phyloP scores from a whole-genome alignment of 768 basidiomycete species.

The Saitozyma podzolica region DNA sequence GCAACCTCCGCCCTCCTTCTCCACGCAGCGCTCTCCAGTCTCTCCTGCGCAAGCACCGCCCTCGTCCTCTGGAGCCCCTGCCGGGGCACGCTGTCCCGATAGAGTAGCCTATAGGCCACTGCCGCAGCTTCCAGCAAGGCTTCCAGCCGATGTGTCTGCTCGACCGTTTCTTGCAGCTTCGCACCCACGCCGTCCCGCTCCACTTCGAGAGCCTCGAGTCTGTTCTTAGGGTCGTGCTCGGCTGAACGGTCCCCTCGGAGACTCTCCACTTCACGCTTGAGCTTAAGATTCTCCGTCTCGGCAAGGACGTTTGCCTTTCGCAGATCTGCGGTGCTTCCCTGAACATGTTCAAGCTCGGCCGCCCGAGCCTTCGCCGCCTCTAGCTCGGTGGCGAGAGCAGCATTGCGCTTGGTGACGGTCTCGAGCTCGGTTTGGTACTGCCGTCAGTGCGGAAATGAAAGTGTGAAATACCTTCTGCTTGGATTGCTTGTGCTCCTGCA shows the following conservation, averaged over 20 bases:
- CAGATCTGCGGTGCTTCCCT: too few species aligned
- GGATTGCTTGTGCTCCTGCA: conserved; percentile 12
- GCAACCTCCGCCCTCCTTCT: background rate
- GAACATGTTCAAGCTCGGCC: too few species aligned
- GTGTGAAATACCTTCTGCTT: conserved; percentile 15
- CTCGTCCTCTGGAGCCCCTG: conserved; percentile 4
- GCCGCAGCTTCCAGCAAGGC: conserved; percentile 10
- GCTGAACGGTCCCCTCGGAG: too few species aligned
- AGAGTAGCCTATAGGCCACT: conserved; percentile 10
- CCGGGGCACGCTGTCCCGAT: conserved; percentile 6
- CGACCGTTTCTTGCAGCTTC: too few species aligned
- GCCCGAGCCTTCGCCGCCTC: conserved; percentile 7
- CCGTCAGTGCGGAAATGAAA: background rate
- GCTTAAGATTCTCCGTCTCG: too few species aligned
- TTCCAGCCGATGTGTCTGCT: background rate
- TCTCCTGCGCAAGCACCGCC: conserved; percentile 2
- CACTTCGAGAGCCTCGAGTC: too few species aligned
- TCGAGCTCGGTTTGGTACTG: conserved; percentile 16
- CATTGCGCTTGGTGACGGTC: background rate
- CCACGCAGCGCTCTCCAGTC: background rate
- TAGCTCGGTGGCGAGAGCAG: conserved; percentile 1
- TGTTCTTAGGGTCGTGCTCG: too few species aligned
- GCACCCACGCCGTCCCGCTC: too few species aligned
- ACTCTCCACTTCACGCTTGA: too few species aligned
- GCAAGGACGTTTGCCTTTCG: too few species aligned